Base-by-base conservation (phyloP, 352 stramenopile genomes). In the Phytophthora pistaciae region DNA sequence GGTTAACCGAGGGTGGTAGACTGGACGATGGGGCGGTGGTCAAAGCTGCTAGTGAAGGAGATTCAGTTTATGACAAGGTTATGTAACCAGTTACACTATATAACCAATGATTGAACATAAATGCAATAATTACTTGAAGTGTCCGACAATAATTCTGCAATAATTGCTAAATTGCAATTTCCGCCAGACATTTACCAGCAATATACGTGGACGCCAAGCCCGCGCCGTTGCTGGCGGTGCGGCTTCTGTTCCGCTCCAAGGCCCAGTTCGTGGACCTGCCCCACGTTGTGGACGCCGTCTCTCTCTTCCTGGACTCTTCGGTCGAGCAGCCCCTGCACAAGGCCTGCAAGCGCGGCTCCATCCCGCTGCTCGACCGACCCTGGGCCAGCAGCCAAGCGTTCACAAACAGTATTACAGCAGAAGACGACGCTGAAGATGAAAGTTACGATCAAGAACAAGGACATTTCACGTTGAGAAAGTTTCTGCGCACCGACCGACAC, bases 221-320 rank as follows among this genome's bases (percentile, higher is more conserved):
- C 6, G 8, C 21, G 21, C 49, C 49, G 49, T 55, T 36, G 49
- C 9, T 38, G 23, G 50, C 25, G 13, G 50, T 56, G 50, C 9
- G 13, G 50, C 21, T 56, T 10, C 50, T 56, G 11, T 38, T 56
- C 50, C 50, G 50, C 50, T 56, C 23, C 25, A 56, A 56, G 50
- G 50, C 8, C 3, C 13, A 13, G 50, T 56, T 56, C 25, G n/a
- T 36, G 21, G 50, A 56, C 25, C 50, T 56, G 1, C 50, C 50
- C 5, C 25, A 56, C 21, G 50, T 56, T 5, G 5, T 23, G 13
- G 29, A 29, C 11, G 50, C 25, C 25, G 50, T 20, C 4, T 56
- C 21, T 11, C 50, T 38, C 14, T 56, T 38, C 16, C 23, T 56
- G 23, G 50, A 56, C 23, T 56, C 21, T 0, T 14, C 25, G 5